Base-by-base conservation (phyloP, 768 basidiomycete species). In the Termitomyces heimii region DNA sequence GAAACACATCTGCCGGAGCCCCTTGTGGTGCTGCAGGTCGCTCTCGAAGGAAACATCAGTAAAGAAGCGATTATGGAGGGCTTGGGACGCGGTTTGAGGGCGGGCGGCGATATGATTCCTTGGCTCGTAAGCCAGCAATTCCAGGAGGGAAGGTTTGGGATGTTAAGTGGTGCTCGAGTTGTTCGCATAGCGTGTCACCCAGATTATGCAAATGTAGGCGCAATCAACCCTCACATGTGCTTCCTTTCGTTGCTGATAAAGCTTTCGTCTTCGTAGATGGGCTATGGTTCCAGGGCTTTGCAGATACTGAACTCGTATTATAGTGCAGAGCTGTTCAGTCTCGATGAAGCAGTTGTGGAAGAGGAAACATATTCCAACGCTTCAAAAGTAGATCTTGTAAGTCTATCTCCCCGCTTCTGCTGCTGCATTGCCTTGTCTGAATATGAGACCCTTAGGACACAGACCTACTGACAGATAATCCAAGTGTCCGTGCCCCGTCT, bases 101-200 rank as follows among this genome's bases (percentile, higher is more conserved):
- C 90, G 2, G 89, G 92, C 0, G 97, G 97, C 1, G 97, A 99
- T 73, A 86, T 99, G 84, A 97, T 99, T 58, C 97, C 97, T 0
- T 99, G 97, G 96, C 77, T 97, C 26, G 76, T 99, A 46, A 85
- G 91, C 44, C 93, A 94, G 69, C 86, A 98, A 77, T 99, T 92
- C 78, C 94, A 97, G 75, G 97, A 99, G 71, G 88, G 82, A 63
- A 88, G 90, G 68, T 99, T 99, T 71, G 96, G 92, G 6, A 77
- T 82, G 72, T 74, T 99, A 61, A 94, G 92, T 40, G 97, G 97
- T 0, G 96, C 90, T 6, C 77, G 97, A 47, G 75, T 99, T 24
- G 95, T 99, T 16, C 78, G 97, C 56, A 87, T 99, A 52, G 96
- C 97, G 31, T 93, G 91, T 31, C 94, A 97, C 73, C 97, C 97